These are phyloP conservation scores for Arthrobotrys sphaeroides DNA, from an alignment of 2,329 filamentous ascomycete genomes.

Conservation along the genomic window DNA sequence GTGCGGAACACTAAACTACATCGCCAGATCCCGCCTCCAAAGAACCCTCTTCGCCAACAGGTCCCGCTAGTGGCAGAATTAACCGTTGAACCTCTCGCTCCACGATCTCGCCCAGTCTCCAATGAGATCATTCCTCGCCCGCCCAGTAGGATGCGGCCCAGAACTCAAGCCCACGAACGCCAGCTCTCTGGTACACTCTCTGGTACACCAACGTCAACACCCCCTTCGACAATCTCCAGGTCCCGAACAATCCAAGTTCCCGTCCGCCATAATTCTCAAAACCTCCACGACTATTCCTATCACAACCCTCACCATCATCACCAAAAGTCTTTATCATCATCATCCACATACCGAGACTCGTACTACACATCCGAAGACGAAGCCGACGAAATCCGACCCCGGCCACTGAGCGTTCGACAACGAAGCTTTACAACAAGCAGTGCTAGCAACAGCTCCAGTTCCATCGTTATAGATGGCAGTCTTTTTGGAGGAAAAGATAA, in stretches of 20 bases:
- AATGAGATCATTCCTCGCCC: not conserved
- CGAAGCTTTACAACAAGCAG: slow-evolving; percentile 35
- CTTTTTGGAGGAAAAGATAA: slow-evolving; percentile 15
- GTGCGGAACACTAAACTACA: not conserved
- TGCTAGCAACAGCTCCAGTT: slow-evolving; percentile 47
- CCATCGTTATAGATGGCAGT: slow-evolving; percentile 29
- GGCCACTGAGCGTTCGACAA: slow-evolving; percentile 45
- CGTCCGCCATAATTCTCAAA: slow-evolving; percentile 12
- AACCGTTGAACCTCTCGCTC: slow-evolving; percentile 18
- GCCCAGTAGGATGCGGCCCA: slow-evolving; percentile 16
- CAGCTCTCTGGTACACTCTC: not conserved
- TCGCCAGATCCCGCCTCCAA: slow-evolving; percentile 40
- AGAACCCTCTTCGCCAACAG: slow-evolving; percentile 40
- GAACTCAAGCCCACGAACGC: slow-evolving; percentile 4
- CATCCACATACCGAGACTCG: slow-evolving; percentile 28
- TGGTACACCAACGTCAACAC: not conserved
- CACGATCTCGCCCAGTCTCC: slow-evolving; percentile 1
- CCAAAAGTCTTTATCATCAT: slow-evolving; percentile 12
- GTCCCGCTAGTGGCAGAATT: slow-evolving; percentile 27
- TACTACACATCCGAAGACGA: slow-evolving; percentile 52
- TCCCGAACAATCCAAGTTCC: slow-evolving; percentile 33
- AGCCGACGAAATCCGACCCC: slow-evolving; percentile 32
- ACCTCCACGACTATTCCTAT: not conserved
- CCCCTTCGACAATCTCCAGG: slow-evolving; percentile 24
- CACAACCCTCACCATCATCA: slow-evolving; percentile 21